Evolutionary conservation across 805 yeast genomes (phyloP).

Genomic region (Isabelozyma heimii): DNA sequence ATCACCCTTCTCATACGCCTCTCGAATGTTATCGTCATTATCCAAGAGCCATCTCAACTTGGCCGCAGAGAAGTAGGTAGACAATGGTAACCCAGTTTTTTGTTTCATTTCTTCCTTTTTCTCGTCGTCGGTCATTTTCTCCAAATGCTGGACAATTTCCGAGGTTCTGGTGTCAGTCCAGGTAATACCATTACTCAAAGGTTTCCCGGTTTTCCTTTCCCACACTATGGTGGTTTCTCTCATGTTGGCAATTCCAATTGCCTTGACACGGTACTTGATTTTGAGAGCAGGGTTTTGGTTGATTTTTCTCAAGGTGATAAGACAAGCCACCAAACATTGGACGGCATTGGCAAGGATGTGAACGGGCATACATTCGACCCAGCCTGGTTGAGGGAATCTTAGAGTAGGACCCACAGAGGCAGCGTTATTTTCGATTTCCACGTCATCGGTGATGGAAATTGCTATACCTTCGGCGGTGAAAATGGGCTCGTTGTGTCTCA

Average conservation of each 20-base stretch:
- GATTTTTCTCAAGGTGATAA: constrained; percentile 53
- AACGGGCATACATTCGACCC: constrained; percentile 93
- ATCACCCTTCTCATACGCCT: constrained; percentile 70
- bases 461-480: constrained; percentile 76
- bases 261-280: constrained; percentile 59
- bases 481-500: constrained; percentile 53
- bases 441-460: constrained; percentile 53
- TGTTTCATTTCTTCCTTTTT: constrained; percentile 56
- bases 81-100: constrained; percentile 81
- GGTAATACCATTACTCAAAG: constrained; percentile 84
- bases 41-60: constrained; percentile 88
- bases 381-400: constrained; percentile 76
- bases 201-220: constrained; percentile 79
- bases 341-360: constrained; percentile 78
- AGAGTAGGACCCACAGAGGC: constrained; percentile 64
- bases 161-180: constrained; percentile 95
- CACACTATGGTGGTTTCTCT: constrained; percentile 91
- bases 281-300: constrained; percentile 51
- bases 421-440: constrained; percentile 61
- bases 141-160: constrained; percentile 62
- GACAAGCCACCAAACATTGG: constrained; percentile 71
- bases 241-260: constrained; percentile 92
- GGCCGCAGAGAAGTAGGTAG: constrained; percentile 89
- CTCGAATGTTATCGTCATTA: constrained; percentile 63
- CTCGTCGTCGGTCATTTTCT: constrained; percentile 50